Evolutionary conservation across 2,329 filamentous ascomycete species (phyloP).

Genomic region (Phaeoacremonium minimum): DNA sequence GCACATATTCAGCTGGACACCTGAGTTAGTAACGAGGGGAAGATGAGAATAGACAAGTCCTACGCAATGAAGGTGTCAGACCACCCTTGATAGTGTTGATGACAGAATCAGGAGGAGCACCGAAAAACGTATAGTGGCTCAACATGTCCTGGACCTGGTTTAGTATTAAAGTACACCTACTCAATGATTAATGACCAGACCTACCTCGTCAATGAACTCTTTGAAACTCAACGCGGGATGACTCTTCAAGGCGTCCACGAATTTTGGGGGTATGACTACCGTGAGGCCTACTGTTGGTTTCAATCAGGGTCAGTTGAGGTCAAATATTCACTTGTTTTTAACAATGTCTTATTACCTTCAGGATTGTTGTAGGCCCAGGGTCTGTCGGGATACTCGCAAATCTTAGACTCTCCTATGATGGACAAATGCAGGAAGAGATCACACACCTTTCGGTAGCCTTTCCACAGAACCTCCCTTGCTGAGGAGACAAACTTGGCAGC

Average conservation of each 20-base stretch:
- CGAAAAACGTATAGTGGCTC: background rate
- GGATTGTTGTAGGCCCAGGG: background rate
- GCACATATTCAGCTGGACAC: background rate
- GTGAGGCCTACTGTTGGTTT: background rate
- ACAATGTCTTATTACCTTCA: background rate
- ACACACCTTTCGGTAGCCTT: background rate
- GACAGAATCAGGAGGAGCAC: background rate
- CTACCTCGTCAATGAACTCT: background rate
- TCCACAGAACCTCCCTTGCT: background rate
- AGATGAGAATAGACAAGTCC: background rate
- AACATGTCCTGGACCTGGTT: background rate
- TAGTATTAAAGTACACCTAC: background rate
- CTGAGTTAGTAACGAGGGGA: background rate
- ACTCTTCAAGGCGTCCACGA: background rate
- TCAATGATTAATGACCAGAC: background rate
- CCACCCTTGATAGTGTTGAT: background rate
- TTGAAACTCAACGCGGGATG: background rate
- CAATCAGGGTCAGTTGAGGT: background rate
- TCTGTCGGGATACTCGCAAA: background rate
- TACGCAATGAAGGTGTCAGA: background rate
- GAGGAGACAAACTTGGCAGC: background rate
- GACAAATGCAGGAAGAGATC: background rate
- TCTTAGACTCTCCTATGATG: background rate
- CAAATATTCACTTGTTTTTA: background rate
- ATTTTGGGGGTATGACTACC: background rate